phyloP scores from a whole-genome alignment of 176 grass and related monocot species.

The Triticum urartu region DNA sequence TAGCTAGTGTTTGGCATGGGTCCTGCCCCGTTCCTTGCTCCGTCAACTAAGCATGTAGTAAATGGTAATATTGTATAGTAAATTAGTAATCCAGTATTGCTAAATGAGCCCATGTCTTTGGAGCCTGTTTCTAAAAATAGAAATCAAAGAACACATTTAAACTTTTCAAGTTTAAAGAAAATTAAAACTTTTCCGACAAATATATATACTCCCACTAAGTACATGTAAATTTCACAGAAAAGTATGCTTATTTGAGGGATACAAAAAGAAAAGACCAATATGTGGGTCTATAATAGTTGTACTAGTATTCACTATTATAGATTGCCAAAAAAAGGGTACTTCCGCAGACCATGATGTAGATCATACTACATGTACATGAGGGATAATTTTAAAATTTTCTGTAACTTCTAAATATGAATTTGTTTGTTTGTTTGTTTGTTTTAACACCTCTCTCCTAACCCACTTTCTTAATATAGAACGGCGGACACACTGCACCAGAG shows the following conservation, averaged over 20 bases:
- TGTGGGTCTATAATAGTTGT: background rate
- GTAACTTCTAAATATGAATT: background rate
- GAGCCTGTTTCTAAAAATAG: too few species aligned
- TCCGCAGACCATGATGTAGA: background rate
- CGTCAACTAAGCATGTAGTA: background rate
- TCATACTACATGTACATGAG: background rate
- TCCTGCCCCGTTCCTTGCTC: too few species aligned
- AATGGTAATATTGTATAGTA: background rate
- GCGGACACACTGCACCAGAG: constrained; percentile 46
- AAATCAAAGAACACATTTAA: too few species aligned
- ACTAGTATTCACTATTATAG: background rate
- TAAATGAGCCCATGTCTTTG: too few species aligned
- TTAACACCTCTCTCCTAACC: background rate
- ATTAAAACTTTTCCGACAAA: too few species aligned
- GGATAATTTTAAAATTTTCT: background rate
- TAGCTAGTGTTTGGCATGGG: too few species aligned
- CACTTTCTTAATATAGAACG: constrained; percentile 15
- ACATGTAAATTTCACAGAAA: too few species aligned
- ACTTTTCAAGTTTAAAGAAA: too few species aligned
- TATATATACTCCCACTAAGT: too few species aligned
- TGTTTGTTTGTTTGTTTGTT: background rate
- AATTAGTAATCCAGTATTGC: background rate
- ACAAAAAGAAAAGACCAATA: too few species aligned
- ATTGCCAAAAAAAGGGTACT: too few species aligned
- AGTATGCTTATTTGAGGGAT: too few species aligned